Evolutionary conservation across 768 basidiomycete genomes (phyloP).

Genomic region (Mycena kentingensis): DNA sequence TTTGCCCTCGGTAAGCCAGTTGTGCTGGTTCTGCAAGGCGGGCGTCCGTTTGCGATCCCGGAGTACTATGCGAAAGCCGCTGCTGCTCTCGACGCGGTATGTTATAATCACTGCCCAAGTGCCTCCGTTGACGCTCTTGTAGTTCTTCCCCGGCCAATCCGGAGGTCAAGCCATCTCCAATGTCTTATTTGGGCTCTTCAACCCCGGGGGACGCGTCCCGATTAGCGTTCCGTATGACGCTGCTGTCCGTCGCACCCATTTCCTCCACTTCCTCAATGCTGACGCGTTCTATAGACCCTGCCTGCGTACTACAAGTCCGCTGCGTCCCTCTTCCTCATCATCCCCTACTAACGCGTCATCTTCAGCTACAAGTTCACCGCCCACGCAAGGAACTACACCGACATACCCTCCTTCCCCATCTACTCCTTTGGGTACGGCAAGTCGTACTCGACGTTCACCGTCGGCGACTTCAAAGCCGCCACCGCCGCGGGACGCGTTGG

Average conservation of each 20-base stretch:
- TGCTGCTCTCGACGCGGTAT: conserved; percentile 26
- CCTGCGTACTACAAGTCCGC: conserved; percentile 30
- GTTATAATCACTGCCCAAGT: background rate
- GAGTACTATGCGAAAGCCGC: conserved; percentile 24
- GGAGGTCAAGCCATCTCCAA: conserved; percentile 30
- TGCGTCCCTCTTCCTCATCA: background rate
- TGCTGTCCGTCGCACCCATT: too few relatives aligned
- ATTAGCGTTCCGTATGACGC: conserved; percentile 27
- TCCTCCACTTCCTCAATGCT: too few relatives aligned
- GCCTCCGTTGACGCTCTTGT: background rate
- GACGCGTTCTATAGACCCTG: too few relatives aligned
- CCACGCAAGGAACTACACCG: conserved; percentile 26
- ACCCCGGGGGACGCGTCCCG: conserved; percentile 28
- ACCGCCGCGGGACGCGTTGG: too few relatives aligned
- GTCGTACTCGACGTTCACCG: conserved; percentile 22
- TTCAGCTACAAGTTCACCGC: conserved; percentile 26
- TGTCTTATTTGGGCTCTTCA: conserved; percentile 28
- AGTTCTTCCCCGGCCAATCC: conserved; percentile 33
- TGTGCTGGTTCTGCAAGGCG: conserved; percentile 28
- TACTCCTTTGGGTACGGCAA: too few relatives aligned
- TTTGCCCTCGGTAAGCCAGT: conserved; percentile 27
- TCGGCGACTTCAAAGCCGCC: conserved; percentile 17
- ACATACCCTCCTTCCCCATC: conserved; percentile 25
- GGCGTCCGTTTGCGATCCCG: conserved; percentile 30
- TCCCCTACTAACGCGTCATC: background rate